Base-by-base conservation (phyloP, 768 basidiomycete species). In the Cystobasidium tubakii region DNA sequence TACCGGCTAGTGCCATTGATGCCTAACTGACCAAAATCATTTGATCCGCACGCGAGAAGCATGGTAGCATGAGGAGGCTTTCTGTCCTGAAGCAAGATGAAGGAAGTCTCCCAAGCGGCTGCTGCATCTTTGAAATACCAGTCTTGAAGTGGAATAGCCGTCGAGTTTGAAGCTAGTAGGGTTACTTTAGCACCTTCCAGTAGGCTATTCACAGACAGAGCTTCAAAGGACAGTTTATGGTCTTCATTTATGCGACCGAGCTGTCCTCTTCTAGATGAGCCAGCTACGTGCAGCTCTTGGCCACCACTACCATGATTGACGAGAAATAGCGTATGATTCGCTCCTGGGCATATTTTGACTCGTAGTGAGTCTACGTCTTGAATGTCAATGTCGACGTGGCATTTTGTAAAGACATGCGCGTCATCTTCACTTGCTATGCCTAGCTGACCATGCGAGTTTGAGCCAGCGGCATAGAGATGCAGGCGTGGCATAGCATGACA, bases 281-380 rank as follows among this genome's bases (percentile, higher is more conserved):
- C n/a, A 33, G 13, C 62, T 10, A 23, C 74, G 7, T 10, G 1
- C 34, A 50, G 12, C 1, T 54, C 62, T 23, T 33, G 25, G 43
- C 29, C 39, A 17, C 31, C 31, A 50, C 31, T 34, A n/a, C n/a
- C 66, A n/a, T 62, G 31, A 19, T 27, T 10, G 25, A 67, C 84
- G 70, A 95, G 84, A 7, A 87, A 79, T 0, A 95, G 80, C 0
- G 92, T 88, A 78, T 95, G 92, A 75, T 90, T 91, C 1, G 90
- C 88, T 0, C 92, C 89, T 60, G 85, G 85, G 0, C 85, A 86
- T 75, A 95, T 79, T 25, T 86, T 81, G 9, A 85, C 17, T 27
- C 92, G 77, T 0, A 1, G 54, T 15, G 46, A 1, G 0, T 44
- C 1, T 15, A 33, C 0, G 31, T 17, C 50, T 25, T 19, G 6